Base-by-base conservation (phyloP, 331 rosid species). In the Pyrus hybrid region DNA sequence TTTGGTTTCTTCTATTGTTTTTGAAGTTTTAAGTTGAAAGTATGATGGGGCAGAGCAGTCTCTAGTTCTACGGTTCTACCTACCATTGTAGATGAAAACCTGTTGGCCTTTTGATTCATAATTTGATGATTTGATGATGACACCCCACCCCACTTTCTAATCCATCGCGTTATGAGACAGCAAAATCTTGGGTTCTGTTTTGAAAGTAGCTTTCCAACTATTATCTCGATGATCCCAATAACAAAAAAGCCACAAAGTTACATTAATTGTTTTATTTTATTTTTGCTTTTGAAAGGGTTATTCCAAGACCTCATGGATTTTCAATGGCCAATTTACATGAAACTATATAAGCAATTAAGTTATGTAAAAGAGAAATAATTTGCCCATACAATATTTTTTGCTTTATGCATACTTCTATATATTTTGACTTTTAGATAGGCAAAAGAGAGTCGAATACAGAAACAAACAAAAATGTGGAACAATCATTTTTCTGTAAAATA, bases 121-220 rank as follows among this genome's bases (percentile, higher is more conserved):
- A 51, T 51, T 51, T 51, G 21, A 49, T 49, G 54, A 49, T 49
- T 80, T 35, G 43, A 37, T 71, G 32, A 84, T 32, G 45, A 64
- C 69, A 79, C 85, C 58, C 81, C 69, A 79, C 85, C 58, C 81
- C 74, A 75, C 83, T 81, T 71, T 76, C 77, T 80, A 70, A 80
- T 76, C 81, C 78, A 76, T 71, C 49, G 67, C 54, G 72, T 12
- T 58, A 76, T n/a, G 78, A 83, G 90, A 85, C 87, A 83, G 21
- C 62, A 73, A 67, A 83, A 79, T 88, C 91, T 57, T 23, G 83
- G 77, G 77, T 51, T 76, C 79, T 85, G 83, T 85, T 62, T 41
- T 56, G 73, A 77, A 63, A 77, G 85, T 68, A 14, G 75, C 69
- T 77, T 82, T 77, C 56, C 64, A 68, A 68, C 26, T 22, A 71